phyloP scores from a whole-genome alignment of 1,139 yeast genomes.

The Kodamaea sp. region DNA sequence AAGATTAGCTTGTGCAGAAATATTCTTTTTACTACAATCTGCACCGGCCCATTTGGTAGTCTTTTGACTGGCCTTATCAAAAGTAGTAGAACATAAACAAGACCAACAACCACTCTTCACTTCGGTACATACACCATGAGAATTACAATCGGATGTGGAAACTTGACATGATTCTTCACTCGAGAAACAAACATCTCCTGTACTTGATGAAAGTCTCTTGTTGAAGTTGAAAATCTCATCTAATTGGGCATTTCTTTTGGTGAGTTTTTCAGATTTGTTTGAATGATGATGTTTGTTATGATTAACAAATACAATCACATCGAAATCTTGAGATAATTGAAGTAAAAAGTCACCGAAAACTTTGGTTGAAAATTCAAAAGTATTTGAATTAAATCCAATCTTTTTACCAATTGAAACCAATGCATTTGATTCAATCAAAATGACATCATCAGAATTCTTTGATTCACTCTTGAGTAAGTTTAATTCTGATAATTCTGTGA shows the following conservation, averaged over 20 bases:
- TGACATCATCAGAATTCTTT: conserved; percentile 19
- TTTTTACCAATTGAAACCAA: conserved; percentile 39
- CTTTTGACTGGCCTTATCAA: conserved; percentile 39
- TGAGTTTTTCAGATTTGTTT: neutral
- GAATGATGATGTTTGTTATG: neutral
- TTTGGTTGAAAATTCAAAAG: conserved; percentile 35
- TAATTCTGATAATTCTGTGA: conserved; percentile 47
- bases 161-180: conserved; percentile 52
- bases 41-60: conserved; percentile 67
- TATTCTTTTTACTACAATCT: conserved; percentile 64
- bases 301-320: conserved; percentile 20
- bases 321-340: conserved; percentile 26
- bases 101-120: conserved; percentile 44
- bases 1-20: conserved; percentile 60
- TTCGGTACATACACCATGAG: conserved; percentile 58
- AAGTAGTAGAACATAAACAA: conserved; percentile 56
- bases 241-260: conserved; percentile 25
- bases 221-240: conserved; percentile 19
- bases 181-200: conserved; percentile 29
- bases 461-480: conserved; percentile 24
- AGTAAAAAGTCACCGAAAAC: conserved; percentile 31
- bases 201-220: conserved; percentile 11
- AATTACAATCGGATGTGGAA: conserved; percentile 54
- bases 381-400: conserved; percentile 38
- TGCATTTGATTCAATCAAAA: conserved; percentile 39